phyloP scores from a whole-genome alignment of 78 protist genomes.

The Tieghemostelium lacteum region DNA sequence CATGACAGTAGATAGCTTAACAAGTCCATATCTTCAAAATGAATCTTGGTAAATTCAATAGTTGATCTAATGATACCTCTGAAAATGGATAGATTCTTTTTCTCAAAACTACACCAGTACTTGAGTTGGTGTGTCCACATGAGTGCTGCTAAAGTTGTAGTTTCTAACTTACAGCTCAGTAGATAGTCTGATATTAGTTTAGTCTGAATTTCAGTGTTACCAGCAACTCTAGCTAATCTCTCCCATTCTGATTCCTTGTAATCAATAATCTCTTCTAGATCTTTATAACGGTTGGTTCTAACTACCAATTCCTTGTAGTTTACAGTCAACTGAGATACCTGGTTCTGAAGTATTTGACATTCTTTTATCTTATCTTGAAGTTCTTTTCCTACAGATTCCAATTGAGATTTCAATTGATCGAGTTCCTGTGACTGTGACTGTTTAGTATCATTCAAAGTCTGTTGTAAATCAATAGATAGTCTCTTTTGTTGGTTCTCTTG shows the following conservation, averaged over 20 bases:
- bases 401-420: slow-evolving; percentile 1
- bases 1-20: slow-evolving; percentile 43
- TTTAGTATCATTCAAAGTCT: slow-evolving; percentile 36
- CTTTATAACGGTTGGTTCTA: neutral
- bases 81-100: neutral
- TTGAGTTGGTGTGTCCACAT: slow-evolving; percentile 71
- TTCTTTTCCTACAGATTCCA: neutral
- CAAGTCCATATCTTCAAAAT: slow-evolving; percentile 48
- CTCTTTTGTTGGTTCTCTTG: slow-evolving; percentile 32
- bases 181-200: slow-evolving; percentile 34
- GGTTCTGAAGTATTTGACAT: neutral
- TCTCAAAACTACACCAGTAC: slow-evolving; percentile 39
- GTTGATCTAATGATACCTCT: slow-evolving; percentile 52
- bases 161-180: slow-evolving; percentile 51
- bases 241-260: slow-evolving; percentile 68
- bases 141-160: slow-evolving; percentile 42
- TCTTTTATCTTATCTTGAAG: neutral
- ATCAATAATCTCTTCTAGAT: slow-evolving; percentile 32
- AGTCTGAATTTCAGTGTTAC: slow-evolving; percentile 31
- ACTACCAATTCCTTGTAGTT: neutral
- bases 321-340: neutral
- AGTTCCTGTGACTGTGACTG: slow-evolving; percentile 18
- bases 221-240: slow-evolving; percentile 60
- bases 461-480: slow-evolving; percentile 55
- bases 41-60: neutral